Conservation (phyloP, 495 filamentous ascomycete genomes). For the Penicillium diatomitis region DNA sequence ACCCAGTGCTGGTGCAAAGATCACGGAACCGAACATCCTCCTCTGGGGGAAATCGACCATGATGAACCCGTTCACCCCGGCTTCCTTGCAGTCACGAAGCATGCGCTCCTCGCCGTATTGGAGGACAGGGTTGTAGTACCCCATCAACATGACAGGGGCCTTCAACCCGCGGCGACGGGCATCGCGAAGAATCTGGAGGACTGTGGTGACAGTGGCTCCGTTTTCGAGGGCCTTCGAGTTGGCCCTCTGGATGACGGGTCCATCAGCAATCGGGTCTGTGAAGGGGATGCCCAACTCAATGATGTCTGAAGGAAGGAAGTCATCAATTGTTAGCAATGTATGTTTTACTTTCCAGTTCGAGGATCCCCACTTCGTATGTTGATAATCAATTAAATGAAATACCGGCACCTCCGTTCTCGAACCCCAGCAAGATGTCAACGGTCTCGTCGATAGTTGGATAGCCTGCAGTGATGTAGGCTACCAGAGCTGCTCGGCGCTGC, state of each 20-base stretch:
- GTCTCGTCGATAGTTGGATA: constrained; percentile 79
- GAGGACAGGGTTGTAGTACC: constrained; percentile 94
- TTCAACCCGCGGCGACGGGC: constrained; percentile 66
- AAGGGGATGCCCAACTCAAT: constrained; percentile 69
- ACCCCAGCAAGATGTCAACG: constrained; percentile 70
- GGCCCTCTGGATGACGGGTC: constrained; percentile 84
- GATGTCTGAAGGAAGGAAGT: constrained; percentile 20
- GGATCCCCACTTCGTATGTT: too few species aligned
- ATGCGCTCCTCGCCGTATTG: constrained; percentile 88
- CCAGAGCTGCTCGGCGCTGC: constrained; percentile 57
- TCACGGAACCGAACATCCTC: constrained; percentile 89
- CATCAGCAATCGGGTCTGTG: constrained; percentile 95
- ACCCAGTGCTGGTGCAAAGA: constrained; percentile 68
- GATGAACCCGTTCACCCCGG: constrained; percentile 94
- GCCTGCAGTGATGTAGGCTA: constrained; percentile 94
- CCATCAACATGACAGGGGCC: constrained; percentile 88
- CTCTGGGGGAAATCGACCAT: constrained; percentile 92
- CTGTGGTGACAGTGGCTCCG: constrained; percentile 71
- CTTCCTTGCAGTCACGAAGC: constrained; percentile 73
- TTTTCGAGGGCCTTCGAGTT: constrained; percentile 84
- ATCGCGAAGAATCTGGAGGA: constrained; percentile 69
- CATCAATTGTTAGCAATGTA: not conserved
- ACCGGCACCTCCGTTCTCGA: constrained; percentile 94
- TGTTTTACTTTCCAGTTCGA: too few species aligned
- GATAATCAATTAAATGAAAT: constrained; percentile 14